Conservation (phyloP, 2,329 filamentous ascomycete genomes). For the Ophiostoma pallidulum region DNA sequence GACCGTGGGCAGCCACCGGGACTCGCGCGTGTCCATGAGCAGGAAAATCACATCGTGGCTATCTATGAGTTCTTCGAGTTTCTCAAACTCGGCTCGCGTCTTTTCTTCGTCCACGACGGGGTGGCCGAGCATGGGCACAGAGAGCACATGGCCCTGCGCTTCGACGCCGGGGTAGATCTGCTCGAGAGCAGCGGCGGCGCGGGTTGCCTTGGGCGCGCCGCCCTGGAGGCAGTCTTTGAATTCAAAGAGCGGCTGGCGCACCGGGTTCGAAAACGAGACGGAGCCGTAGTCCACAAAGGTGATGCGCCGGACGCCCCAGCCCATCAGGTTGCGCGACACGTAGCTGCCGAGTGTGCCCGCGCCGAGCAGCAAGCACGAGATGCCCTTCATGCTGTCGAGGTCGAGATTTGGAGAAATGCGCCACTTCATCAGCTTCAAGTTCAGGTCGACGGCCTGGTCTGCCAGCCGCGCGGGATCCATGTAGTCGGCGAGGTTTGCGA, state of each 20-base stretch:
- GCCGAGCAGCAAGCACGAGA: slow-evolving; percentile 81
- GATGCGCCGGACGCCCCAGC: slow-evolving; percentile 91
- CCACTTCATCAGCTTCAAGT: slow-evolving; percentile 98
- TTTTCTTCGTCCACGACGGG: slow-evolving; percentile 65
- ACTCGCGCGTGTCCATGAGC: slow-evolving; percentile 95
- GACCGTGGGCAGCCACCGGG: slow-evolving; percentile 87
- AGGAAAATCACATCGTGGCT: slow-evolving; percentile 88
- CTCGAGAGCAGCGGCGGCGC: slow-evolving; percentile 69
- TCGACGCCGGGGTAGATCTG: slow-evolving; percentile 89
- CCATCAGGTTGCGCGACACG: slow-evolving; percentile 83
- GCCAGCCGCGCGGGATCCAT: slow-evolving; percentile 85
- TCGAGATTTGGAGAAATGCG: slow-evolving; percentile 82
- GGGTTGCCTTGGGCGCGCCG: slow-evolving; percentile 70
- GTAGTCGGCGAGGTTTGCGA: slow-evolving; percentile 79
- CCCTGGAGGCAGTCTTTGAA: slow-evolving; percentile 84
- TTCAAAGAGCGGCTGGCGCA: slow-evolving; percentile 84
- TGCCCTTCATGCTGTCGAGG: slow-evolving; percentile 79
- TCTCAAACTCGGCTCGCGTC: slow-evolving; percentile 64
- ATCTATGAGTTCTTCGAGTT: slow-evolving; percentile 63
- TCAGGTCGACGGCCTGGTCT: slow-evolving; percentile 90
- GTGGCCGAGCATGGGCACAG: slow-evolving; percentile 93
- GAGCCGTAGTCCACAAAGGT: slow-evolving; percentile 91
- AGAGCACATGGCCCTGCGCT: slow-evolving; percentile 66
- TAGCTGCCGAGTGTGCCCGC: slow-evolving; percentile 92
- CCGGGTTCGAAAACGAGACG: slow-evolving; percentile 94